These are phyloP conservation scores for Aegilops longissima DNA, from an alignment of 176 grass and related monocot species.

Conservation along the genomic window DNA sequence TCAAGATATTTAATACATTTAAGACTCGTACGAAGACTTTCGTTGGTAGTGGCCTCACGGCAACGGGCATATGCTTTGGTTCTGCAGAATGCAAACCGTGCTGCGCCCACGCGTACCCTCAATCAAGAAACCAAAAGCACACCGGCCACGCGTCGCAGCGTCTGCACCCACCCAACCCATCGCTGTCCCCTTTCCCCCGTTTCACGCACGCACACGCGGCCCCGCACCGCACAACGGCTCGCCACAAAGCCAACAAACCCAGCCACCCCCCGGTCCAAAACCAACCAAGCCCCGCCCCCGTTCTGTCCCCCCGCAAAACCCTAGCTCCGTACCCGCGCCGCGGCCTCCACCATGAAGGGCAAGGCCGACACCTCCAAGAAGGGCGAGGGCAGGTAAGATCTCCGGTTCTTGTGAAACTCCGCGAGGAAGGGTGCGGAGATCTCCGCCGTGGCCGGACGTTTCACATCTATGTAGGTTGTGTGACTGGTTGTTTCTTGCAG, in stretches of 20 bases:
- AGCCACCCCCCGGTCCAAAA: slow-evolving; percentile 13
- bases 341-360: slow-evolving; percentile 50
- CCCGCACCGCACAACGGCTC: slow-evolving; percentile 27
- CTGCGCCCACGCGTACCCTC: not conserved
- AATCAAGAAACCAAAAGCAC: not conserved
- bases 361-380: slow-evolving; percentile 52
- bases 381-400: slow-evolving; percentile 53
- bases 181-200: not conserved
- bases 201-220: slow-evolving; percentile 44
- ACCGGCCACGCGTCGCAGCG: slow-evolving; percentile 25
- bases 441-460: not conserved
- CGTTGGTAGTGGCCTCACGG: too few species aligned
- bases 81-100: not conserved
- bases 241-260: slow-evolving; percentile 36
- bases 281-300: slow-evolving; percentile 4
- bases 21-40: too few species aligned
- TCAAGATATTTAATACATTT: too few species aligned
- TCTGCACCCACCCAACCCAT: slow-evolving; percentile 17
- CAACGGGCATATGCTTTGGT: too few species aligned
- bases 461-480: not conserved
- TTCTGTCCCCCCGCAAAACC: slow-evolving; percentile 42
- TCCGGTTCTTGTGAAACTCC: not conserved
- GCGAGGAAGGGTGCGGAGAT: not conserved
- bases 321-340: slow-evolving; percentile 35
- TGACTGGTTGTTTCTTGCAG: slow-evolving; percentile 9